phyloP scores from a whole-genome alignment of 2,329 filamentous ascomycete genomes.

The Colletotrichum zoysiae region DNA sequence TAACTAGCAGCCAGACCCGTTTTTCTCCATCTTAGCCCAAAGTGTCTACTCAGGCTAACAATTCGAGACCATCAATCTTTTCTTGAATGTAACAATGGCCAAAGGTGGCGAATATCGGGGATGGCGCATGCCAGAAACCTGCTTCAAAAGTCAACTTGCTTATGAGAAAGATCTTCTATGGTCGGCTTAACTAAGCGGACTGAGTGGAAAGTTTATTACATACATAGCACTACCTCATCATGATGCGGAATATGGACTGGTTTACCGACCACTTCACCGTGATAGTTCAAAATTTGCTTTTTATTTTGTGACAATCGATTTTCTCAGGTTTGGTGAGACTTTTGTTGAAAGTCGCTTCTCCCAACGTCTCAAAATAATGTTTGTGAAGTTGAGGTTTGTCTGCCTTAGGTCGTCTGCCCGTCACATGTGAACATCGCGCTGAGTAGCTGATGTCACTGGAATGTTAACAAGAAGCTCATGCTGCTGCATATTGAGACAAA shows the following conservation, averaged over 20 bases:
- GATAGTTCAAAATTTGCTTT: slow-evolving; percentile 49
- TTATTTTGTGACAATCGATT: too few relatives aligned
- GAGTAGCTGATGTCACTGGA: background rate
- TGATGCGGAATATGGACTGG: slow-evolving; percentile 47
- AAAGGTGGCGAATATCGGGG: background rate
- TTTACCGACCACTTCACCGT: slow-evolving; percentile 50
- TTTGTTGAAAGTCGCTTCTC: slow-evolving; percentile 59
- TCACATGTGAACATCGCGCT: background rate
- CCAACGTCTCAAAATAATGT: background rate
- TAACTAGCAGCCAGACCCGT: slow-evolving; percentile 49
- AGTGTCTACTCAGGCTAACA: background rate
- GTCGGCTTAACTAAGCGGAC: slow-evolving; percentile 67
- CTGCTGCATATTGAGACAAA: background rate
- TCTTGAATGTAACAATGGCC: slow-evolving; percentile 45
- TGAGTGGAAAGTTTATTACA: slow-evolving; percentile 65
- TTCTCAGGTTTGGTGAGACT: slow-evolving; percentile 57
- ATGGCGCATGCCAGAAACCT: slow-evolving; percentile 55
- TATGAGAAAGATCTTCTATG: slow-evolving; percentile 63
- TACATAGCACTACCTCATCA: slow-evolving; percentile 57
- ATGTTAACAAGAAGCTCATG: background rate
- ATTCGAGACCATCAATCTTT: slow-evolving; percentile 44
- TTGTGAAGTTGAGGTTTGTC: background rate
- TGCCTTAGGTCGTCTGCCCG: background rate
- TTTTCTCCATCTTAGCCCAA: background rate
- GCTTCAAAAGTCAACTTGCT: slow-evolving; percentile 65